Evolutionary conservation across 2,329 filamentous ascomycete species (phyloP), one percentile per base, ranked within the genome.

Genomic region (Fusarium setosum): DNA sequence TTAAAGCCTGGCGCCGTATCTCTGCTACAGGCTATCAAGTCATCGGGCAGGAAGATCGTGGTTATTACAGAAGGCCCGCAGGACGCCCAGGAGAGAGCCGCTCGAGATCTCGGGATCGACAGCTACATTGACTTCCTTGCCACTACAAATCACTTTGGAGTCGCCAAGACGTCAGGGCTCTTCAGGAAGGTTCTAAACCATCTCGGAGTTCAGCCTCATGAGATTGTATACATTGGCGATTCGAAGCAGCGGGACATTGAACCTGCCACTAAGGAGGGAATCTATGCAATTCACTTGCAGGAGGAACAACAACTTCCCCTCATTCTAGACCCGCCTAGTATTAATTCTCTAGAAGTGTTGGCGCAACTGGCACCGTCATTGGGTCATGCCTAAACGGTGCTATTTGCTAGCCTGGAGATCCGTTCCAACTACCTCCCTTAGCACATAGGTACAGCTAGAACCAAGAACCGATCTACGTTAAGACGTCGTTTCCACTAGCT

Each of bases 1-100:
- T 70, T 77, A 1, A 83, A 83, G 49, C 26, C 62, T 1, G 80
- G 80, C 1, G 79, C 78, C 0, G 13, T 77, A 4, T 51, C 70
- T 0, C 63, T 84, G 2, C 66, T 84, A 0, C 31, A 65, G 6
- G 66, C 63, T 2, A 63, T 84, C 4, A 78, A 75, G 49, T 11
- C 29, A 1, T 62, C 72, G 1, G 75, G 75, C 0, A 80, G 81
- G 63, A 80, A 75, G n/a, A 72, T 84, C 4, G 73, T 75, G 0
- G 65, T 84, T 17, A 74, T 84, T 1, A 84, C 82, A 0, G 82
- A 85, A 63, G 81, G 82, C 0, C 82, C 81, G 0, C 76, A 80
- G 35, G 82, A 84, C 68, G 77, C 81, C 3, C 82, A 85, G 53
- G 74, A 80, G 61, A 78, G 81, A 68, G 81, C 82, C 6, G 45